Conservation (phyloP, 345 rosid species). For the Eucalyptus rudis region DNA sequence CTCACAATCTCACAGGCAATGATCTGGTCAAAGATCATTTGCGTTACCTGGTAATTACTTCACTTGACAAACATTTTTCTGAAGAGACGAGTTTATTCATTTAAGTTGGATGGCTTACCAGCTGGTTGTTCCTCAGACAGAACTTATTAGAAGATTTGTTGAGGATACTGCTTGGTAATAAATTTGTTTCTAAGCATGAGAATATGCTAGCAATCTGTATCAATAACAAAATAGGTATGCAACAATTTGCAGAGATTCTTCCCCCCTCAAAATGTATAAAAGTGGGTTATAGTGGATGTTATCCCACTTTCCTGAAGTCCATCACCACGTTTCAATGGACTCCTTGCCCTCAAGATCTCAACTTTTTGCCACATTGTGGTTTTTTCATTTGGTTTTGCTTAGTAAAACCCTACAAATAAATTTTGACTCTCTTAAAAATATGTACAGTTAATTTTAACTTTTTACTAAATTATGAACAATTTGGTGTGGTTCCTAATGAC, state of each 20-base stretch:
- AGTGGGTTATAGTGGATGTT: neutral
- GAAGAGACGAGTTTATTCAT: neutral
- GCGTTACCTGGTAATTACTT: conserved; percentile 64
- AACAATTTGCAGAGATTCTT: neutral
- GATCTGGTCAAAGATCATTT: conserved; percentile 96
- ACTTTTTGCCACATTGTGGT: neutral
- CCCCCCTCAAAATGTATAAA: neutral
- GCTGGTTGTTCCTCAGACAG: neutral
- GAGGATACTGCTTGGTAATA: neutral
- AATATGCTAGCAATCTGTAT: neutral
- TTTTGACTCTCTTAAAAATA: neutral
- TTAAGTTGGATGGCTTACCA: neutral
- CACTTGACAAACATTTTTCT: neutral
- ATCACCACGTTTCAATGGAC: neutral
- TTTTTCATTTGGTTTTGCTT: neutral
- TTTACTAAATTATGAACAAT: neutral
- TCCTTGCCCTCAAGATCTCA: neutral
- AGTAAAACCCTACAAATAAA: neutral
- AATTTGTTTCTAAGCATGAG: neutral
- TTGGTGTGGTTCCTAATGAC: neutral
- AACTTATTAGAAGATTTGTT: neutral
- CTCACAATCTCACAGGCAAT: conserved; percentile 69
- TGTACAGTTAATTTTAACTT: neutral
- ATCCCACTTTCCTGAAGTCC: neutral
- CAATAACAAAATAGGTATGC: neutral